Evolutionary conservation across 192 early-diverging fungal genomes (phyloP), one percentile per base, ranked within the genome.

Genomic region (Chytriomyces sp.): DNA sequence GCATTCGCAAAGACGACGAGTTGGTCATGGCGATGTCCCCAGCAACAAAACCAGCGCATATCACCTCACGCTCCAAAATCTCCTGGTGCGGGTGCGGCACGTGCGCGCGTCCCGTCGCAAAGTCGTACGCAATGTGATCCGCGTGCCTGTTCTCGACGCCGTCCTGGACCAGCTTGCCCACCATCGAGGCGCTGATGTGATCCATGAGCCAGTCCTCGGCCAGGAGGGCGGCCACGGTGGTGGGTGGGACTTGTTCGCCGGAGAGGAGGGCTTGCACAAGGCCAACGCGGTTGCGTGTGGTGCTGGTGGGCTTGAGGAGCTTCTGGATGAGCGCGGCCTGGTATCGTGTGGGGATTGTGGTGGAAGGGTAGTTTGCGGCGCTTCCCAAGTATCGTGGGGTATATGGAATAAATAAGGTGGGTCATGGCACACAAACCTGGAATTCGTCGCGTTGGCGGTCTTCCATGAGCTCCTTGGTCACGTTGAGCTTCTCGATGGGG

Each of bases 171-270:
- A 61, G 5, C 12, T 38, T 36, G 28, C 10, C 10, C 10, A 61
- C 31, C n/a, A 61, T 61, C 5, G 8, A 6, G 8, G 28, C 31
- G 17, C n/a, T 14, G 12, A 36, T 36, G 59, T 61, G 33, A 61
- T 61, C 59, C 59, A 61, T 61, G 28, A 36, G 8, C 12, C 17
- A 61, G 36, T 61, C 59, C 25, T 61, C 30, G 36, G 59, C 59
- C 31, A 61, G 59, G 5, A 61, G 36, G 28, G 28, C 8, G 33
- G 32, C 28, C 8, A 61, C 37, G 12, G 25, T 36, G 8, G 12
- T 26, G 8, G 28, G 59, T 12, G 59, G n/a, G 8, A 61, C 36
- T 5, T 61, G 10, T 30, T 61, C 31, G 10, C 59, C 59, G 8
- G 59, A 61, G 5, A 61, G 12, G 32, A 61, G 36, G 31, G 59